Conservation (phyloP, 495 filamentous ascomycete species). For the Daldinia caldariorum region DNA sequence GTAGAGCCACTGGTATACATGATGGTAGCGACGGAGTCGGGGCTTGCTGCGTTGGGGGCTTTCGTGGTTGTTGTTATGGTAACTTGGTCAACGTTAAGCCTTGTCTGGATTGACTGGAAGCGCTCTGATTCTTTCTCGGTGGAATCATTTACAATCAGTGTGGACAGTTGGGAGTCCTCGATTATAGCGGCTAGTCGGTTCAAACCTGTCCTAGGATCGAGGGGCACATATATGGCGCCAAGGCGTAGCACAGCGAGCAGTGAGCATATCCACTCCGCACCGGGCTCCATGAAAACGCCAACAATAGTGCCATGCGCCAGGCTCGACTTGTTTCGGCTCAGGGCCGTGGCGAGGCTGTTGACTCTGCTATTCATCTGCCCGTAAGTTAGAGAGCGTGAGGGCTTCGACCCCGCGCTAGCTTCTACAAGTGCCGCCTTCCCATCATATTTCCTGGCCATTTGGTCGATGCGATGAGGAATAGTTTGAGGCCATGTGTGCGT, state of each 20-base stretch:
- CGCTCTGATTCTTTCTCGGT: constrained; percentile 52
- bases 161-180: constrained; percentile 21
- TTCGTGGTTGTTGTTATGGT: no score
- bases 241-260: constrained; percentile 62
- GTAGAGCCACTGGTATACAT: constrained; percentile 62
- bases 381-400: background rate
- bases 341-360: constrained; percentile 20
- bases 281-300: constrained; percentile 49
- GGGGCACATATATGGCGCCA: constrained; percentile 62
- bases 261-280: constrained; percentile 58
- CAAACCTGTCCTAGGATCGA: constrained; percentile 55
- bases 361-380: constrained; percentile 30
- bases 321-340: background rate
- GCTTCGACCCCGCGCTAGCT: background rate
- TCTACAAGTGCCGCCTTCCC: constrained; percentile 9
- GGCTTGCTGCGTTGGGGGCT: background rate
- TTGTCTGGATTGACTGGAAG: background rate
- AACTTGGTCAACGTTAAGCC: constrained; percentile 30
- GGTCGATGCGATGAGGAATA: constrained; percentile 44
- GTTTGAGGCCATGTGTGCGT: constrained; percentile 35
- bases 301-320: constrained; percentile 32
- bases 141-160: constrained; percentile 52
- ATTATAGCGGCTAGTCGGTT: constrained; percentile 36
- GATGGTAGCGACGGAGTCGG: constrained; percentile 41
- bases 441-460: constrained; percentile 27